These are phyloP conservation scores for Fraxinus latifolia DNA, from an alignment of 305 asterid genomes.

Conservation along the genomic window DNA sequence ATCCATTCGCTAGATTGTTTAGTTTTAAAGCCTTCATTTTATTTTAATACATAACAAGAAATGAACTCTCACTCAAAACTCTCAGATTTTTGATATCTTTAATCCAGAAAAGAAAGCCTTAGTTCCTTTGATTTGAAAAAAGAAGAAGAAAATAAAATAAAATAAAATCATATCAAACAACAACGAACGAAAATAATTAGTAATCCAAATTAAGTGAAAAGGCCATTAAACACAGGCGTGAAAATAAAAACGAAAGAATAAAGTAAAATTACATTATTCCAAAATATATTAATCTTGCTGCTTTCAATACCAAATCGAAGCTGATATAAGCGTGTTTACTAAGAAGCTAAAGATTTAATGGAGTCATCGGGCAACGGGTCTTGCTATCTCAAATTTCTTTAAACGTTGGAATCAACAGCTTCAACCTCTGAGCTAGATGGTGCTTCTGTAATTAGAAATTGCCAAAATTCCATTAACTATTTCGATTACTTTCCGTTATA, in stretches of 20 bases:
- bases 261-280: slow-evolving; percentile 26
- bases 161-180: slow-evolving; percentile 22
- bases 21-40: background rate
- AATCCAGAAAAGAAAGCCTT: background rate
- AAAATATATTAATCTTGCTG: slow-evolving; percentile 78
- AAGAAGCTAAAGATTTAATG: slow-evolving; percentile 43
- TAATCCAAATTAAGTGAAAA: slow-evolving; percentile 20
- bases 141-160: no score
- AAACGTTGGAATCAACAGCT: no score
- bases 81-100: background rate
- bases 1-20: background rate
- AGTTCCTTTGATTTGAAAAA: background rate
- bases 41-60: background rate
- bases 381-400: slow-evolving; percentile 12
- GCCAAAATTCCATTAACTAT: slow-evolving; percentile 61
- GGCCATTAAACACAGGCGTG: background rate
- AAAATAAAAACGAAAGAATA: background rate
- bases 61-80: background rate
- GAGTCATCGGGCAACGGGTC: slow-evolving; percentile 49
- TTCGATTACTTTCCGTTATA: slow-evolving; percentile 35
- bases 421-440: slow-evolving; percentile 34
- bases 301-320: slow-evolving; percentile 77
- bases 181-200: slow-evolving; percentile 2
- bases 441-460: slow-evolving; percentile 51
- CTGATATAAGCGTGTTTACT: slow-evolving; percentile 50